Base-by-base conservation (phyloP, 2,329 filamentous ascomycete species). In the Penicillium brasilianum region DNA sequence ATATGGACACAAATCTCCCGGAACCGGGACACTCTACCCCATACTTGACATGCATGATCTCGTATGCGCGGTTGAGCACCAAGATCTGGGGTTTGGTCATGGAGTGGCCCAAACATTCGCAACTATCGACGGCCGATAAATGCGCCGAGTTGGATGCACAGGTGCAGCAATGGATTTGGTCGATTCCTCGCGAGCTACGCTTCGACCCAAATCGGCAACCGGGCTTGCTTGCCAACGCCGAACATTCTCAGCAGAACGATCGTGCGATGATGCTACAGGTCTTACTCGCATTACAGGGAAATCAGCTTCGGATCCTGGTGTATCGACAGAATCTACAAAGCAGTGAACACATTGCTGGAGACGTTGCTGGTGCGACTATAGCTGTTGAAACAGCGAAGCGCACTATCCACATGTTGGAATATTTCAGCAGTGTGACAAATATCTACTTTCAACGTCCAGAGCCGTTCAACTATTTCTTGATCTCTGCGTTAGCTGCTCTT, bases 1-100 rank as follows among this genome's bases (percentile, higher is more conserved):
- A 84, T 52, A 81, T 84, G 60, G 82, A 84, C 53, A 79, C 81
- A 0, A 77, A 79, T 39, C 65, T 84, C 1, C 80, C 81, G 0
- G 77, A 83, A 55, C 80, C 80, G 0, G 81, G 68, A 3, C 66
- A 74, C 14, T 68, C 73, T 14, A 72, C 72, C 3, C 72, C 77
- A 0, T 83, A 83, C 44, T 68, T 84, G 0, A 77, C 77, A 2
- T 83, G 80, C 51, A 80, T 83, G 80, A 78, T 84, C 1, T 77
- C 76, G 0, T 83, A 83, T 41, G 80, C 80, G 0, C 75, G 80
- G 0, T 71, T 84, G 0, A 80, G 79, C 52, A 79, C 81, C 2
- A 80, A 79, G 52, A 76, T 83, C 6, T 82, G 81, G 81, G 77
- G 79, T 0, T 73, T 81, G 0, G 76, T 83, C 1, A 68, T 80